Base-by-base conservation (phyloP, 2,329 filamentous ascomycete genomes). In the Cercospora sojina region DNA sequence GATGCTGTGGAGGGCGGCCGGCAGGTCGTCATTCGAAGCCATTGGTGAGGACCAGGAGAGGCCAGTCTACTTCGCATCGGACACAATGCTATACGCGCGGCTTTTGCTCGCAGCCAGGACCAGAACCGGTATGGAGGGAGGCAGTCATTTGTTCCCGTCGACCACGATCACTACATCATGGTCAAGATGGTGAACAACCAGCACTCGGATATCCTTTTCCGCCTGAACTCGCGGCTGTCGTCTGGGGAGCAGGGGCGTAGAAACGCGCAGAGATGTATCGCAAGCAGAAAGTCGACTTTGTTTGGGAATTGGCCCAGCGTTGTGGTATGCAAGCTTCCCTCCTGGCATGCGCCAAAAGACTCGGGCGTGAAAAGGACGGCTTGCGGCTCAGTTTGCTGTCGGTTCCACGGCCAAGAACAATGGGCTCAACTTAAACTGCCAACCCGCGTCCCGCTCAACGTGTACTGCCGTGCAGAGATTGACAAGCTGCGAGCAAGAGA, bases 251-350 rank as follows among this genome's bases (percentile, higher is more conserved):
- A 32, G 31, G 57, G 25, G 27, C 43, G 62, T 62, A 58, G 51
- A 35, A n/a, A 31, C 10, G 31, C 18, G 53, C 53, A 31, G 7
- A 38, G 8, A 58, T 58, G 35, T 20, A 43, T 65, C 51, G 67
- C 59, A 67, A 65, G 59, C 64, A 51, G 67, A 58, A 53, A 61
- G 23, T n/a, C 27, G 53, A 64, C 25, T 59, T 43, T 55, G 23
- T 43, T 20, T 57, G 29, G 18, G 55, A 25, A 20, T 38, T 38
- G 64, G 32, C 61, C 49, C 58, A 49, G 51, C 58, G 49, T 53
- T 62, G 64, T 66, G 69, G 55, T 69, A 68, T 70, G 67, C 65
- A 16, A 64, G 51, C 10, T 62, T 59, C 57, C 56, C 12, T 29
- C 27, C 51, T 66, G 64, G 64, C 58, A 65, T 59, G 67, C 51